These are phyloP conservation scores for Saccharomycopsis fodiens DNA, from an alignment of 805 yeast genomes.

Conservation along the genomic window DNA sequence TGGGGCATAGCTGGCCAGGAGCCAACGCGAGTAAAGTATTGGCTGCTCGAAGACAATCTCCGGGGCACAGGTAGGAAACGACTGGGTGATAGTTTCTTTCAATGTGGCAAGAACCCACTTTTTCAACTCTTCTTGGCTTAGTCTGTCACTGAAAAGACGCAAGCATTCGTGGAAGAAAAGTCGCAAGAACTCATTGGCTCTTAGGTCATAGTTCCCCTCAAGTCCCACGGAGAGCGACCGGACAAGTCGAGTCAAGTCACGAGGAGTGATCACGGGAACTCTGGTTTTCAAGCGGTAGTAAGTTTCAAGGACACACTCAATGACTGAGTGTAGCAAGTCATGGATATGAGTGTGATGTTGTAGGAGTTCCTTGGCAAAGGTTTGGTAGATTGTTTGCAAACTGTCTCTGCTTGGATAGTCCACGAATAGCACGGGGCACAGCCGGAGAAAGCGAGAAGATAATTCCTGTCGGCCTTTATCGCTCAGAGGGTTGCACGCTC, in stretches of 20 bases:
- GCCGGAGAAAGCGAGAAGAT: conserved; percentile 57
- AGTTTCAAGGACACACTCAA: conserved; percentile 53
- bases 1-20: conserved; percentile 52
- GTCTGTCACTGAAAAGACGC: conserved; percentile 69
- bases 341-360: conserved; percentile 4
- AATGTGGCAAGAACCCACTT: conserved; percentile 39
- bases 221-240: conserved; percentile 17
- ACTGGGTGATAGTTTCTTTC: conserved; percentile 23
- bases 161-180: conserved; percentile 79
- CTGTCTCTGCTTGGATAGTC: conserved; percentile 70
- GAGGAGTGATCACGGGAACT: conserved; percentile 61
- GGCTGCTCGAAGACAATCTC: conserved; percentile 37
- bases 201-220: not conserved
- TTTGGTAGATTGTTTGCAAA: conserved; percentile 54
- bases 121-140: conserved; percentile 41
- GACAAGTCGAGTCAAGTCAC: conserved; percentile 67
- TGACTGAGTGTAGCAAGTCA: conserved; percentile 33
- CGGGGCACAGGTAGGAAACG: conserved; percentile 42
- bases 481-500: conserved; percentile 88
- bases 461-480: conserved; percentile 66
- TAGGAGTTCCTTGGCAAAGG: conserved; percentile 34
- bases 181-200: conserved; percentile 41
- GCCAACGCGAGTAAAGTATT: conserved; percentile 68
- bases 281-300: conserved; percentile 43
- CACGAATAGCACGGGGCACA: conserved; percentile 57